phyloP scores from a whole-genome alignment of 768 basidiomycete species.

The Boletus reticuloceps region DNA sequence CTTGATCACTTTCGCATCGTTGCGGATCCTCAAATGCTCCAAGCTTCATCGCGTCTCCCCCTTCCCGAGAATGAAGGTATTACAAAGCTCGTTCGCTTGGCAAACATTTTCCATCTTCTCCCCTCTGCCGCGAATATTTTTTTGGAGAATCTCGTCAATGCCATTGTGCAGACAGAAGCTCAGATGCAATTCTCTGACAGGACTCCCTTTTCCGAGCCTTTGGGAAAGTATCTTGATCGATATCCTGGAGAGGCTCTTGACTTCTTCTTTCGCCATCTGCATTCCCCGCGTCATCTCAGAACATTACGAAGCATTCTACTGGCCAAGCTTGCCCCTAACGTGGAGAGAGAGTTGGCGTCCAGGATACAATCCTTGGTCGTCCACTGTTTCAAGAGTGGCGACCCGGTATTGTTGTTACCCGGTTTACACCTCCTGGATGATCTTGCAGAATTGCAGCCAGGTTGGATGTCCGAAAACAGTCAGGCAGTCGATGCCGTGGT shows the following conservation, averaged over 20 bases:
- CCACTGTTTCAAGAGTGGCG: slow-evolving; percentile 48
- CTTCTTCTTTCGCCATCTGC: slow-evolving; percentile 79
- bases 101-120: slow-evolving; percentile 95
- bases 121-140: slow-evolving; percentile 93
- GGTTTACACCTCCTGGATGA: slow-evolving; percentile 78
- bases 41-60: slow-evolving; percentile 74
- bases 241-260: slow-evolving; percentile 85
- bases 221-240: slow-evolving; percentile 88
- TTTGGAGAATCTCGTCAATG: slow-evolving; percentile 80
- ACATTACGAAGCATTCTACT: slow-evolving; percentile 83
- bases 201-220: slow-evolving; percentile 90
- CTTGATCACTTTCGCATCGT: slow-evolving; percentile 94
- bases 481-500: slow-evolving; percentile 71
- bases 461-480: slow-evolving; percentile 69
- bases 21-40: slow-evolving; percentile 84
- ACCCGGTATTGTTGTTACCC: slow-evolving; percentile 55
- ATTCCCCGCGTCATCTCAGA: slow-evolving; percentile 73
- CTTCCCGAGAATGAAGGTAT: slow-evolving; percentile 88
- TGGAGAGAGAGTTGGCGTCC: slow-evolving; percentile 66
- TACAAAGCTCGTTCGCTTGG: slow-evolving; percentile 88
- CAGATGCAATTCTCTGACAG: slow-evolving; percentile 85
- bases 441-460: slow-evolving; percentile 59
- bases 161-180: slow-evolving; percentile 89
- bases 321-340: slow-evolving; percentile 72
- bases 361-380: slow-evolving; percentile 53